Evolutionary conservation across 1,284 basidiomycete genomes (phyloP).

Genomic region (Bjerkandera adusta): DNA sequence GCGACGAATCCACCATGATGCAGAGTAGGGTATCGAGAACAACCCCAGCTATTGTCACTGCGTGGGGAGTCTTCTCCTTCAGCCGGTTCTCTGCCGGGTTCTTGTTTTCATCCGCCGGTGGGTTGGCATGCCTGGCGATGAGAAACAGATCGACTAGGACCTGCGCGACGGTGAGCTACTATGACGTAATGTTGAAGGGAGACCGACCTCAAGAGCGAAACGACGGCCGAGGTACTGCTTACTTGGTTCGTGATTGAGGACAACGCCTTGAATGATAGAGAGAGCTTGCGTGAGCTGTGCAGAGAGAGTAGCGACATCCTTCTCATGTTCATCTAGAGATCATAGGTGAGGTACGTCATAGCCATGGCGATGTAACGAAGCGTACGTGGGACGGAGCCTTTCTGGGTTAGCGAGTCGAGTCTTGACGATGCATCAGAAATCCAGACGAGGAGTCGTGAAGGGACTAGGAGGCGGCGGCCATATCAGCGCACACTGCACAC

Average conservation of each 20-base stretch:
- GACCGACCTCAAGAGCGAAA: constrained; percentile 65
- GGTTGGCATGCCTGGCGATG: constrained; percentile 60
- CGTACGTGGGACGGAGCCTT: constrained; percentile 28
- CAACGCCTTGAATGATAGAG: constrained; percentile 78
- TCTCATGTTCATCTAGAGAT: constrained; percentile 36
- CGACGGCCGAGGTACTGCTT: constrained; percentile 71
- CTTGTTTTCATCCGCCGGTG: constrained; percentile 19
- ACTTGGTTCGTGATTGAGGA: constrained; percentile 64
- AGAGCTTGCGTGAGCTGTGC: constrained; percentile 57
- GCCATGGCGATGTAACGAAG: background rate
- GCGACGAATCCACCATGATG: constrained; percentile 78
- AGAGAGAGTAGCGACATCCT: constrained; percentile 42
- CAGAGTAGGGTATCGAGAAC: constrained; percentile 82
- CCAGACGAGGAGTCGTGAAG: constrained; percentile 58
- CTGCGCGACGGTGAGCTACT: constrained; percentile 31
- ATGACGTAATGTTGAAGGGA: background rate
- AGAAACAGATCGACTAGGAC: constrained; percentile 66
- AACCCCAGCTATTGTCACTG: constrained; percentile 46
- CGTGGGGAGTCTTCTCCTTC: constrained; percentile 11
- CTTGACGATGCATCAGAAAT: constrained; percentile 24
- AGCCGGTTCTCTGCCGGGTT: constrained; percentile 22
- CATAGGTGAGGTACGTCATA: background rate
- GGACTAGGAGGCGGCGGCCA: constrained; percentile 44
- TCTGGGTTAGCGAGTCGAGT: constrained; percentile 23
- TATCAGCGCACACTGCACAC: too few relatives aligned